Evolutionary conservation across 208 protist genomes (phyloP).

Genomic region (Naegleria gruberi): DNA sequence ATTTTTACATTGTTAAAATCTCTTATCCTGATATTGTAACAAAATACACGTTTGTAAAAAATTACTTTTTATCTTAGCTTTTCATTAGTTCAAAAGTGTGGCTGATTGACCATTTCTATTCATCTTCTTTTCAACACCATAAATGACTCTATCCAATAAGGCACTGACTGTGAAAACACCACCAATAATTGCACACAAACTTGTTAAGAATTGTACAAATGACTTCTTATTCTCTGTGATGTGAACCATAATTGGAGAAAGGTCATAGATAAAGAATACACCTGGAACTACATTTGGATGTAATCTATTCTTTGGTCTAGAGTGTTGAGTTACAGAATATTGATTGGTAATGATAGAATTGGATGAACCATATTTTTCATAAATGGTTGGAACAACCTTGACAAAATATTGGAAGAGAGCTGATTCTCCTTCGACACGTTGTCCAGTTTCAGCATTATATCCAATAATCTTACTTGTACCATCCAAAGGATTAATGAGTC

Average conservation of each 20-base stretch:
- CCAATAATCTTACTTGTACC: conserved; percentile 38
- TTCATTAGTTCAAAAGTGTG: background rate
- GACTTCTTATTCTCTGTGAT: conserved; percentile 30
- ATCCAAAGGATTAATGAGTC: conserved; percentile 60
- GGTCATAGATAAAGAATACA: conserved; percentile 73
- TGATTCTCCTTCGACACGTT: conserved; percentile 37
- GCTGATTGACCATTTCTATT: background rate
- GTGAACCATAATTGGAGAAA: conserved; percentile 64
- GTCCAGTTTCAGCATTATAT: background rate
- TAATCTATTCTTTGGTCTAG: conserved; percentile 36
- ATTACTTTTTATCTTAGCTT: no score
- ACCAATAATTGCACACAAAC: conserved; percentile 67
- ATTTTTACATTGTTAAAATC: no score
- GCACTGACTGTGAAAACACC: conserved; percentile 68
- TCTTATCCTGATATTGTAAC: no score
- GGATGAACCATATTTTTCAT: conserved; percentile 32
- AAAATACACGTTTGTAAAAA: no score
- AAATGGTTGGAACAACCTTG: conserved; percentile 70
- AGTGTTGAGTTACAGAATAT: conserved; percentile 74
- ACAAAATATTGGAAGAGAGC: conserved; percentile 74
- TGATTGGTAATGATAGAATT: conserved; percentile 59
- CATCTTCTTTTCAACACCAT: background rate
- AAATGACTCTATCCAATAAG: conserved; percentile 45
- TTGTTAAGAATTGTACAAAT: conserved; percentile 8
- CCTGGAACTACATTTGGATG: conserved; percentile 45